These are phyloP conservation scores for Candolleomyces eurysporus DNA, from an alignment of 768 basidiomycete species.

Conservation along the genomic window DNA sequence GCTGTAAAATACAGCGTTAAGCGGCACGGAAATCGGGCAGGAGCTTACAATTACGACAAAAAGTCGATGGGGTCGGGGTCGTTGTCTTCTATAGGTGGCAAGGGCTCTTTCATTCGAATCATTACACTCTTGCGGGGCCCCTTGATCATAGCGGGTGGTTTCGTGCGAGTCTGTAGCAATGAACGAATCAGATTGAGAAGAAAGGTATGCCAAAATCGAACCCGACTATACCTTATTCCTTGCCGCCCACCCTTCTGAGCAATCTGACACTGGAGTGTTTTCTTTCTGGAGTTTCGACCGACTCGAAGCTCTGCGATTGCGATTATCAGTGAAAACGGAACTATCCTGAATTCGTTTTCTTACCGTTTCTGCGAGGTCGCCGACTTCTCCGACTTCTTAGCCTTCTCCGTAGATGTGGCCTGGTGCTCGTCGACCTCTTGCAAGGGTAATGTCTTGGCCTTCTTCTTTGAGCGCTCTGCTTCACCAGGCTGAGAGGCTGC, in stretches of 20 bases:
- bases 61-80: conserved; percentile 27
- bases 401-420: not conserved
- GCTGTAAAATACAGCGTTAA: not conserved
- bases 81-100: conserved; percentile 18
- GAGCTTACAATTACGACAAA: conserved; percentile 8
- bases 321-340: no score
- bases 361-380: not conserved
- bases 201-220: not conserved
- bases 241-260: not conserved
- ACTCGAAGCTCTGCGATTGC: no score
- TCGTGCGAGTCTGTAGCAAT: not conserved
- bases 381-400: not conserved
- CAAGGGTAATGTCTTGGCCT: not conserved
- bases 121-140: conserved; percentile 18
- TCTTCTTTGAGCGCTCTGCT: not conserved
- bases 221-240: not conserved
- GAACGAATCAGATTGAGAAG: not conserved
- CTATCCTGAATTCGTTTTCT: not conserved
- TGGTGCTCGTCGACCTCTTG: not conserved
- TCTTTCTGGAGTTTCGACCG: not conserved
- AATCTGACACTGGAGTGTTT: not conserved
- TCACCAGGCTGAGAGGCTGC: not conserved
- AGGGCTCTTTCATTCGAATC: conserved; percentile 18
- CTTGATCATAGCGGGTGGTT: not conserved
- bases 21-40: not conserved